Evolutionary conservation across 108 stramenopile species (phyloP), one percentile per base, ranked within the genome.

Genomic region (Cyclotella sp.): DNA sequence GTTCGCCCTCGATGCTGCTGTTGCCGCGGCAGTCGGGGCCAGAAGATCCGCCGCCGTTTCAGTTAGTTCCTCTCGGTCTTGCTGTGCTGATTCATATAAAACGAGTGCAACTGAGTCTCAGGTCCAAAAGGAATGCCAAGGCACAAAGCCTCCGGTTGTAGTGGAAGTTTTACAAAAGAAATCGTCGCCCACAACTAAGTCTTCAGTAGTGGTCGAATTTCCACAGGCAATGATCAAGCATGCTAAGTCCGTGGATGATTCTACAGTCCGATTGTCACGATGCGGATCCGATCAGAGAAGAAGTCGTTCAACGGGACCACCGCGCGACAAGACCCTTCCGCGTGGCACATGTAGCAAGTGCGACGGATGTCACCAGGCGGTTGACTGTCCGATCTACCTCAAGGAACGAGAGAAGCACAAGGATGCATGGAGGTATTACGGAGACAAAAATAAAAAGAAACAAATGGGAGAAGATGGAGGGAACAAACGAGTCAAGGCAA

Each of bases 391-490:
- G 3, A 34, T 52, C 4, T 68, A 52, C 28, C 49, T 49, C 10
- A 51, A 68, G 29, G 49, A 51, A 0, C 49, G 67, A 10, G 67
- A 68, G n/a, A 47, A 51, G 46, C 67, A 68, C 51, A 68, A 68
- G 29, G 67, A 68, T 27, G 42, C 67, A 29, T 68, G 67, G 67
- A 51, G 67, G 9, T 27, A 30, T 14, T 34, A 68, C 29, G 51
- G 49, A 0, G 34, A 39, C 26, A 30, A 53, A 7, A 58, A n/a
- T 22, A 29, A 53, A 22, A 51, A 46, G 34, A 68, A 68, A 19
- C 47, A 29, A 30, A 68, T 68, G 67, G 67, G 67, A 16, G 49
- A 68, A 51, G 67, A 68, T 39, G 51, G 47, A 12, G 49, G 67
- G 26, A 53, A 68, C 29, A 39, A 51, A 39, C 47, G 49, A 30